Evolutionary conservation across 768 basidiomycete species (phyloP), one percentile per base, ranked within the genome.

Genomic region (Rhizopogon rudus): DNA sequence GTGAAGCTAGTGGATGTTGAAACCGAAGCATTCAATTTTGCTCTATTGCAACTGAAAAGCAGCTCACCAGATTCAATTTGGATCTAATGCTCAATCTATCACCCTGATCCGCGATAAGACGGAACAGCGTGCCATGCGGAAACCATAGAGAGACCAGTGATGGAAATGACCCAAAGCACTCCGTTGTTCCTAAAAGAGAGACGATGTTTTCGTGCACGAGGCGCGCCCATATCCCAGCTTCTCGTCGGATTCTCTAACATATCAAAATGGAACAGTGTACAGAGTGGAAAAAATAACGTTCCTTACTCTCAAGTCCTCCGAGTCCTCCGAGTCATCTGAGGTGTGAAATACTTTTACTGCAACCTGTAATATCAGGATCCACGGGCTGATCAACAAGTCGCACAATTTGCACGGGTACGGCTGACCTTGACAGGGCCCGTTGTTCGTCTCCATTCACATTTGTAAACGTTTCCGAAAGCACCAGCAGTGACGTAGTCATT

Each of bases 171-270:
- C 43, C 40, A 43, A 58, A 65, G 31, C 54, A 58, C 22, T 48
- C 52, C 20, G 57, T 42, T 3, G 50, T 44, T n/a, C 65, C 62
- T 25, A 40, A 53, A 25, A 65, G 51, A 4, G 56, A 45, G 2
- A 66, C 40, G 6, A 66, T 51, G 53, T 66, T 66, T 20, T 50
- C 48, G 40, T 66, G 60, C 2, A 40, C 3, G 12, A 65, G 51
- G 28, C 35, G 25, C 31, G 51, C 55, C 65, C 65, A 66, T 5
- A 61, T 57, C n/a, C 49, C 45, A 12, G 61, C 35, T 44, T 60
- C 63, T 22, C 56, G 58, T n/a, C 54, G 51, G 25, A 65, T 40
- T 12, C 55, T 40, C 63, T 65, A 14, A 5, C 29, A 5, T 8
- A 17, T 44, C 22, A 2, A n/a, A 10, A 20, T 42, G 1, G 4